Percentiles rank a stretch among this genome's conserved stretches.
Conservation (phyloP, 139 green algal species). For the Microglena sp. region DNA sequence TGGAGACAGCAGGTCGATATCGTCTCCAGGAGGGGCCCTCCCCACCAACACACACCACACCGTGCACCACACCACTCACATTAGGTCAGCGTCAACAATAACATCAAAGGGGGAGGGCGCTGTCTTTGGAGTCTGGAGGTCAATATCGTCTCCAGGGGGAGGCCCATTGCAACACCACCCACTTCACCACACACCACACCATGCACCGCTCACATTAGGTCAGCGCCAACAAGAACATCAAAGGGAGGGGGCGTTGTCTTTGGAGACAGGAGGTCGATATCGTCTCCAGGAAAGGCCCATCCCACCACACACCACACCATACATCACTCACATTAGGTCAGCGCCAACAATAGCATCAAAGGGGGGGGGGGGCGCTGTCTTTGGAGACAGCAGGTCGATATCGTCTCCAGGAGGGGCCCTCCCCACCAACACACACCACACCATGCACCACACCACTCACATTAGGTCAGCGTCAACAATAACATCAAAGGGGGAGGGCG, state of each 20-base stretch:
- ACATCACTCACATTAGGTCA: slow-evolving; percentile 10
- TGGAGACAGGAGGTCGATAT: no score
- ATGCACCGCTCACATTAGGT: slow-evolving; percentile 8
- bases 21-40: not conserved
- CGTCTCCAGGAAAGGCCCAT: no score
- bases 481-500: not conserved
- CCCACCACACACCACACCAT: no score
- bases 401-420: no score
- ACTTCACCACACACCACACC: not conserved
- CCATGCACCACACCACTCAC: not conserved
- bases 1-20: not conserved
- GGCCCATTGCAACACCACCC: not conserved
- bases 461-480: not conserved
- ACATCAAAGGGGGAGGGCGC: not conserved
- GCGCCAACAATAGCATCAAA: slow-evolving; percentile 15
- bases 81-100: not conserved
- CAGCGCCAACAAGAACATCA: no score
- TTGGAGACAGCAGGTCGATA: not conserved
- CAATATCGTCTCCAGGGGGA: not conserved
- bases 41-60: not conserved
- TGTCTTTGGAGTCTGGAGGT: not conserved
- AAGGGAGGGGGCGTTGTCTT: no score
- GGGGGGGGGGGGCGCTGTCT: not conserved
- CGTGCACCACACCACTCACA: not conserved
- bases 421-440: no score